phyloP scores from a whole-genome alignment of 2,329 filamentous ascomycete species.

The Colletotrichum gloeosporioides region DNA sequence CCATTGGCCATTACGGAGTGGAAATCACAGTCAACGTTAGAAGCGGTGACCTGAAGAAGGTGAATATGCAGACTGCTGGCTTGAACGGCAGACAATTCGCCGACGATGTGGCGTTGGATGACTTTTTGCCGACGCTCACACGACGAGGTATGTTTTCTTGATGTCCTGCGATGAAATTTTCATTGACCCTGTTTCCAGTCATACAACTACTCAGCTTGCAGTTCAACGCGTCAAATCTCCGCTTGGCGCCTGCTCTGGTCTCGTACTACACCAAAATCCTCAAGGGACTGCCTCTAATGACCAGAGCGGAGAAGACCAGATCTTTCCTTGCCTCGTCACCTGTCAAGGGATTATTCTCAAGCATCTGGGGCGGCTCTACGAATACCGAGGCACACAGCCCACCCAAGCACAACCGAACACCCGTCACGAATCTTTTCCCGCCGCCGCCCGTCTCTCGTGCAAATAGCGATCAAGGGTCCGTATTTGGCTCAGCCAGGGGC shows the following conservation, averaged over 20 bases:
- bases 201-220: constrained; percentile 75
- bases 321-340: constrained; percentile 83
- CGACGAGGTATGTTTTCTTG: constrained; percentile 66
- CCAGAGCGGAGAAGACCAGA: constrained; percentile 67
- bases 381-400: constrained; percentile 42
- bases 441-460: constrained; percentile 39
- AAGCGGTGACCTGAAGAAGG: constrained; percentile 55
- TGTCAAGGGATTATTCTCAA: constrained; percentile 83
- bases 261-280: constrained; percentile 81
- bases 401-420: constrained; percentile 46
- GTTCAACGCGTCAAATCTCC: constrained; percentile 69
- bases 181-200: constrained; percentile 57
- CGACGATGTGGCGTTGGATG: constrained; percentile 75
- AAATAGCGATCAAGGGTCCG: constrained; percentile 53
- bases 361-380: constrained; percentile 71
- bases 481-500: constrained; percentile 60
- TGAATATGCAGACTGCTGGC: constrained; percentile 61
- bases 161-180: not conserved
- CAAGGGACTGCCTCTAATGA: constrained; percentile 68
- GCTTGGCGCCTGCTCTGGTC: constrained; percentile 71
- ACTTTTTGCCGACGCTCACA: constrained; percentile 77
- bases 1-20: constrained; percentile 71
- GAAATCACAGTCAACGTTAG: constrained; percentile 73
- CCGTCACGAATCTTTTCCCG: constrained; percentile 43
- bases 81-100: constrained; percentile 73